Evolutionary conservation across 2,329 filamentous ascomycete species (phyloP), one percentile per base, ranked within the genome.

Genomic region (Chalara sp.): DNA sequence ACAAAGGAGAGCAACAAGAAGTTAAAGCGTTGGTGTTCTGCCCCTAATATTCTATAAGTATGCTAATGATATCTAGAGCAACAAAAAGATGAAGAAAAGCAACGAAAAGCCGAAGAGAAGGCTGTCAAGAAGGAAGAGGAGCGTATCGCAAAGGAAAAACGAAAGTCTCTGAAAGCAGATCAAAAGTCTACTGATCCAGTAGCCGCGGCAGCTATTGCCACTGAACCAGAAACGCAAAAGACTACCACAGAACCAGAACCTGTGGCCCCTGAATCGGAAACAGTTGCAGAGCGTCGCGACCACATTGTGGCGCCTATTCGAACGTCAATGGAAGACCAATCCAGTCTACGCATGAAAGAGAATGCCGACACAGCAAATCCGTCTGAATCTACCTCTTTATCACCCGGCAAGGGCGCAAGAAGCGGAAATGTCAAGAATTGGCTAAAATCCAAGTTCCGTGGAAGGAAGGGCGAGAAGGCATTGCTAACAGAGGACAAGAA

Each of bases 401-500:
- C 57, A 13, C 46, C 58, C 32, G 47, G 37, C n/a, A 54, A 58
- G 13, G 47, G 57, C 35, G 50, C 53, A 33, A 53, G 59, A 47
- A 46, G 48, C 12, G 50, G 53, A 39, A 60, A 59, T 52, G 53
- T 63, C 6, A 79, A 73, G 57, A 72, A 70, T 39, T 81, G 79
- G 79, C 68, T 82, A 49, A 80, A 76, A 62, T 75, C 73, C 29
- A 75, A 72, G 5, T 76, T 81, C 53, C 72, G 70, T 0, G 67
- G 69, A n/a, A 56, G 63, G 12, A 47, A 53, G 13, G 48, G 31
- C 10, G 12, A 33, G 3, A 44, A 42, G 41, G 4, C 12, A 8
- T 31, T 8, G 30, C n/a, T 47, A 10, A 55, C 53, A 6, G 51
- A 54, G 41, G 49, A 30, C 3, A 37, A 32, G 12, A 45, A 48